Base-by-base conservation (phyloP, 108 stramenopile species). In the Mayamaea pseudoterrestris region DNA sequence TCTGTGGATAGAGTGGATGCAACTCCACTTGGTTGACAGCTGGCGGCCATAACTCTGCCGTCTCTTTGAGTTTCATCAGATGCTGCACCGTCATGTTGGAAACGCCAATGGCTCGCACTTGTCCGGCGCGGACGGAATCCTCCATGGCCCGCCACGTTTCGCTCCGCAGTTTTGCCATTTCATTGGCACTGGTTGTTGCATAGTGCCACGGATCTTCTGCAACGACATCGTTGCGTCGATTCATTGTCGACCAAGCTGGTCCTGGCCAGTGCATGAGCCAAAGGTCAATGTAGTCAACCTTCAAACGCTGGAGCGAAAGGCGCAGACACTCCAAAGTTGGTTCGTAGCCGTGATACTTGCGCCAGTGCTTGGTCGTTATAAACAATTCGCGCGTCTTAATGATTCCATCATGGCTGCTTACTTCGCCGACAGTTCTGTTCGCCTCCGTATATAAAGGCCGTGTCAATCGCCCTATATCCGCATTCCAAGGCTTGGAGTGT, bases 141-240 rank as follows among this genome's bases (percentile, higher is more conserved):
- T 89, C 84, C 87, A 93, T 87, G 18, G 87, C 88, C 27, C 75
- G 54, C 82, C 83, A 93, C 14, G 86, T 84, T 56, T 87, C 83
- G 21, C 62, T 55, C 6, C 84, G 69, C 8, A 75, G 45, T 8
- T 41, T 2, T 27, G 55, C 45, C 35, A 86, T 72, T 21, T 57
- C 39, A 26, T 62, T 47, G 41, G 57, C 50, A n/a, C 48, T 60
- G 5, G 48, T 27, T 44, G 61, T 40, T 0, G 75, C 73, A 35
- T 67, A 62, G 31, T 43, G 29, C 67, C 68, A 80, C 4, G 57
- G 61, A 23, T 74, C 80, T 13, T 74, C 18, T 27, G 21, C 39
- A 5, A 63, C 54, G 2, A 55, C 30, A 32, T 63, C 45, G 30
- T 71, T 62, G 31, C 57, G 44, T 14, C 61, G 54, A 37, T 45